These are phyloP conservation scores for Stemphylium lycopersici DNA, from an alignment of 2,329 filamentous ascomycete genomes.

Conservation along the genomic window DNA sequence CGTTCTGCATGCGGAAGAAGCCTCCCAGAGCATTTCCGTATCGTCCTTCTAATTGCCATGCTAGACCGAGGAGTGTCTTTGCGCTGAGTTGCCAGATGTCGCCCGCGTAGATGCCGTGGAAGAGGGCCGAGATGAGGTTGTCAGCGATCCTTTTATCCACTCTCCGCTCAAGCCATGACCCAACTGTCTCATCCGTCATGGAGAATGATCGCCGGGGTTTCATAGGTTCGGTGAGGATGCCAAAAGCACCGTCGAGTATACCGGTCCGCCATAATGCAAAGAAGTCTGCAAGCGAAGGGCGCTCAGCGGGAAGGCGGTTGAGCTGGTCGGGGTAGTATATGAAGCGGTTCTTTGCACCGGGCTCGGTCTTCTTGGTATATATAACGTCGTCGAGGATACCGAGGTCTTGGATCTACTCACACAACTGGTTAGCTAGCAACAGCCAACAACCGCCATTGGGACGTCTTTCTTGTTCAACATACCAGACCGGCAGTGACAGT, in stretches of 20 bases:
- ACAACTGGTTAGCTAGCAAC: slow-evolving; percentile 15
- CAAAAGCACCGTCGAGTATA: slow-evolving; percentile 58
- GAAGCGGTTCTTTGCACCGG: slow-evolving; percentile 70
- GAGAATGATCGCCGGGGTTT: slow-evolving; percentile 40
- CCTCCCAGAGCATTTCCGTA: slow-evolving; percentile 42
- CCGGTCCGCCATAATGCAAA: slow-evolving; percentile 58
- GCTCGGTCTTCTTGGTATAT: slow-evolving; percentile 57
- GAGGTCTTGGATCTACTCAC: slow-evolving; percentile 62
- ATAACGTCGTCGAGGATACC: slow-evolving; percentile 63
- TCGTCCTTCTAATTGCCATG: slow-evolving; percentile 57
- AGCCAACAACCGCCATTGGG: background rate
- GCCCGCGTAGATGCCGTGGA: slow-evolving; percentile 93
- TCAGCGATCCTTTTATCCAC: slow-evolving; percentile 65
- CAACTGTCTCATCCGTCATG: slow-evolving; percentile 72
- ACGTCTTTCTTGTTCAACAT: slow-evolving; percentile 32
- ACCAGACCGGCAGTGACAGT: slow-evolving; percentile 75
- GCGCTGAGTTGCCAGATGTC: slow-evolving; percentile 82
- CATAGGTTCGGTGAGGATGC: slow-evolving; percentile 47
- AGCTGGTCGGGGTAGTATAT: slow-evolving; percentile 89
- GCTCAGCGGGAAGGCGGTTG: slow-evolving; percentile 53
- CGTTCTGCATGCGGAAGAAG: slow-evolving; percentile 24
- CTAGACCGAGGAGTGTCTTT: slow-evolving; percentile 63
- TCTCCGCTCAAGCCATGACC: slow-evolving; percentile 65
- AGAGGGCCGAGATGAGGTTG: slow-evolving; percentile 74
- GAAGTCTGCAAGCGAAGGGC: slow-evolving; percentile 34